phyloP scores from a whole-genome alignment of 75 land plant species.

The Pinus albicaulis region DNA sequence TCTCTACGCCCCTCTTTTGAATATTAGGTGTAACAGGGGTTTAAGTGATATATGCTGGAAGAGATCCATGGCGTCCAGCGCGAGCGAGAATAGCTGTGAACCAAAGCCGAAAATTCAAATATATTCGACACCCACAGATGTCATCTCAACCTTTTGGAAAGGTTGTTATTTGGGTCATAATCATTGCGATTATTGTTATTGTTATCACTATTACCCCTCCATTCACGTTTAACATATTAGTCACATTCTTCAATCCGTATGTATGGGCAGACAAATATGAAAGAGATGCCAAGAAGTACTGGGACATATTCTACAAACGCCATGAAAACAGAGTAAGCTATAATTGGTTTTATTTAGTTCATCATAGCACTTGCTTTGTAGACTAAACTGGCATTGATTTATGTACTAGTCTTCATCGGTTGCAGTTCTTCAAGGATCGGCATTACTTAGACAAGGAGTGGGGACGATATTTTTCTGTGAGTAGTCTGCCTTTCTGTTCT shows the following conservation, averaged over 20 bases:
- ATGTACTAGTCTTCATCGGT: neutral
- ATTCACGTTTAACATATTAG: neutral
- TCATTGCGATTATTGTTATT: neutral
- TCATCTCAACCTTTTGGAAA: constrained; percentile 58
- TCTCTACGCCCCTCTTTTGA: too few relatives aligned
- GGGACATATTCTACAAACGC: constrained; percentile 92
- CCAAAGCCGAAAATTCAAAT: constrained; percentile 33
- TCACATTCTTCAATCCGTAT: neutral
- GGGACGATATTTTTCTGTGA: constrained; percentile 76
- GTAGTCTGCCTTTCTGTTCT: neutral
- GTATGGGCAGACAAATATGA: constrained; percentile 83
- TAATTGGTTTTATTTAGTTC: neutral
- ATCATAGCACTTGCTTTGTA: neutral
- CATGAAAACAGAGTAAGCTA: constrained; percentile 71
- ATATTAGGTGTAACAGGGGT: neutral
- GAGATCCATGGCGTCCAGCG: constrained; percentile 10
- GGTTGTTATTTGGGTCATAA: constrained; percentile 20
- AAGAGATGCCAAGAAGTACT: constrained; percentile 89
- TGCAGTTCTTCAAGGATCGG: constrained; percentile 97
- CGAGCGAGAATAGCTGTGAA: neutral
- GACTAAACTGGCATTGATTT: neutral
- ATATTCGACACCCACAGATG: constrained; percentile 30
- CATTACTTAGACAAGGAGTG: constrained; percentile 99
- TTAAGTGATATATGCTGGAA: neutral
- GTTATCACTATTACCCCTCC: neutral